These are phyloP conservation scores for Sordariomycetes sp. DNA, from an alignment of 2,329 filamentous ascomycete species.

Conservation along the genomic window DNA sequence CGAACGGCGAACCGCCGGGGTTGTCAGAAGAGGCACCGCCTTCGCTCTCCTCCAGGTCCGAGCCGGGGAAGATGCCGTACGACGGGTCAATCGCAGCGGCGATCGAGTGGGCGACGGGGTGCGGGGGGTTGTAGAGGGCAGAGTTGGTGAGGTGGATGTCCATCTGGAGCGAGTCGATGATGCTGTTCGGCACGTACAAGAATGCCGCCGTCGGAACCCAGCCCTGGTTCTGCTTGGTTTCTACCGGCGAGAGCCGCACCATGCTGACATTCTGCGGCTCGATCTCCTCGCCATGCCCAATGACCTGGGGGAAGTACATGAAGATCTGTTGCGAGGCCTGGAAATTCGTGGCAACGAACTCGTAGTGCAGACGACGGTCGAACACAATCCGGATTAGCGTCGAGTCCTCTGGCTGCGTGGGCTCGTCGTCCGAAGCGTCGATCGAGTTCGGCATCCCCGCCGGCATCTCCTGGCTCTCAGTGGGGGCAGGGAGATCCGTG, in stretches of 20 bases:
- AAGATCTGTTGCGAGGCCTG: slow-evolving; percentile 79
- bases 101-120: slow-evolving; percentile 54
- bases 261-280: slow-evolving; percentile 44
- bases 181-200: slow-evolving; percentile 57
- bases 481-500: slow-evolving; percentile 10
- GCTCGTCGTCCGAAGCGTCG: slow-evolving; percentile 47
- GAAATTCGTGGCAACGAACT: slow-evolving; percentile 60
- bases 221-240: slow-evolving; percentile 53
- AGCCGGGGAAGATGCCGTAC: slow-evolving; percentile 46
- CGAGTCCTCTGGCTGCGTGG: slow-evolving; percentile 44
- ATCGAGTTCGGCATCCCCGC: slow-evolving; percentile 62
- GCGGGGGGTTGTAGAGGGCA: slow-evolving; percentile 58
- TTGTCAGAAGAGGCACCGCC: slow-evolving; percentile 20
- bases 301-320: slow-evolving; percentile 56
- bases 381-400: slow-evolving; percentile 78
- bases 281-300: slow-evolving; percentile 52
- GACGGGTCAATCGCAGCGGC: slow-evolving; percentile 74
- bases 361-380: slow-evolving; percentile 66
- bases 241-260: slow-evolving; percentile 60
- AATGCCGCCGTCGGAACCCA: slow-evolving; percentile 68
- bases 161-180: slow-evolving; percentile 53
- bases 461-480: slow-evolving; percentile 38
- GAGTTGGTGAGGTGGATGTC: slow-evolving; percentile 62
- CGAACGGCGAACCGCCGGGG: slow-evolving; percentile 2
- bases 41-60: slow-evolving; percentile 13